Evolutionary conservation across 768 basidiomycete species (phyloP), one percentile per base, ranked within the genome.

Genomic region (Russula sp.): DNA sequence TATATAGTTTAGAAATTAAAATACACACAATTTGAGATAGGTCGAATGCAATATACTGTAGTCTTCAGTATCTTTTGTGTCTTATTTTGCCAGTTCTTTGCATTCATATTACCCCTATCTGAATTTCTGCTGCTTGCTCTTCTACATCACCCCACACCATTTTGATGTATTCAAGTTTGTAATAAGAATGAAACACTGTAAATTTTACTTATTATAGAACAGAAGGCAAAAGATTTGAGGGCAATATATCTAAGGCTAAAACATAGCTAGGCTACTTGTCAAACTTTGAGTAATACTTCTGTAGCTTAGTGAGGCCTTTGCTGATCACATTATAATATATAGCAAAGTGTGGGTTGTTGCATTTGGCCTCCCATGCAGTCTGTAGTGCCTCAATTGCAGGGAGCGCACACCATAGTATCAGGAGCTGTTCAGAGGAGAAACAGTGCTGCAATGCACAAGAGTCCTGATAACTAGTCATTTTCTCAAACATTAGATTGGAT

Each of bases 331-430:
- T 34, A 0, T 11, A 3, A 13, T 59, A 59, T 2, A 51, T 2
- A 2, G 24, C 3, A n/a, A 22, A 59, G 1, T 4, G n/a, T 4
- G 5, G 1, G 9, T 16, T 3, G 5, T 50, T 34, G 7, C 7
- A 10, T 26, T 50, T 59, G 6, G 30, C 22, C 16, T 59, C 57
- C 57, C 57, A 59, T 26, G 57, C 32, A 11, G 48, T 24, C 18
- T 59, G 58, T 3, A 59, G 24, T 4, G 40, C 49, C 13, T 59
- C 48, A 2, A 59, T 16, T 2, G 36, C 36, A 9, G 58, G 58
- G 18, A 59, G 49, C 11, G 18, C 49, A 20, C 14, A 36, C 48
- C 49, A 59, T 2, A 59, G 49, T 0, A 24, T 59, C 1, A 36
- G 36, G 3, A 13, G 49, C 26, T 50, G 20, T 11, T 50, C 36